Conservation (phyloP, 345 rosid genomes). For the Rubroshorea leprosula region DNA sequence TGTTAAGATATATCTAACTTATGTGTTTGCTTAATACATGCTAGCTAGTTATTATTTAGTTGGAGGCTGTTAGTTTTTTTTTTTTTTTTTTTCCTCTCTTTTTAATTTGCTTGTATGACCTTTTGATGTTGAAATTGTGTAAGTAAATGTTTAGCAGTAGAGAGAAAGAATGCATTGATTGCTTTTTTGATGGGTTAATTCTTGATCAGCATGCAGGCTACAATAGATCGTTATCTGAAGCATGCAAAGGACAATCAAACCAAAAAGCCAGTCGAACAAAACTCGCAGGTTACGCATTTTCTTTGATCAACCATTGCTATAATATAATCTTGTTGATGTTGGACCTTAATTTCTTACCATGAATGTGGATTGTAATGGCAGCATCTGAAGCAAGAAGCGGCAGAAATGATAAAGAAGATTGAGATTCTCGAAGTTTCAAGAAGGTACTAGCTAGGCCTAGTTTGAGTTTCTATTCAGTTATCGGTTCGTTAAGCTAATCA, state of each 20-base stretch:
- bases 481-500: neutral
- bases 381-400: constrained; percentile 73
- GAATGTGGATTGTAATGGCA: constrained; percentile 30
- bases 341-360: neutral
- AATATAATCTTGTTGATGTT: no score
- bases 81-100: no score
- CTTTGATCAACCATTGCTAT: no score
- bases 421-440: constrained; percentile 71
- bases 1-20: no score
- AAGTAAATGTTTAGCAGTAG: neutral
- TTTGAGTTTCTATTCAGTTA: neutral
- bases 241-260: constrained; percentile 22
- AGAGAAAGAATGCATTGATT: neutral
- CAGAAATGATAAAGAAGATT: constrained; percentile 65
- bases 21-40: no score
- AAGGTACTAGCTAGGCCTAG: constrained; percentile 43
- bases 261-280: constrained; percentile 21
- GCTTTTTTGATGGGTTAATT: neutral
- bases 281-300: constrained; percentile 26
- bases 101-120: no score
- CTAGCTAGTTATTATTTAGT: no score
- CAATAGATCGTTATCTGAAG: constrained; percentile 31
- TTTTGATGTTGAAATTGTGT: no score
- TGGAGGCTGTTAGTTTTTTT: no score
- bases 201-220: constrained; percentile 33